Evolutionary conservation across 192 early-diverging fungal species (phyloP).

Genomic region (Powellomyces hirtus): DNA sequence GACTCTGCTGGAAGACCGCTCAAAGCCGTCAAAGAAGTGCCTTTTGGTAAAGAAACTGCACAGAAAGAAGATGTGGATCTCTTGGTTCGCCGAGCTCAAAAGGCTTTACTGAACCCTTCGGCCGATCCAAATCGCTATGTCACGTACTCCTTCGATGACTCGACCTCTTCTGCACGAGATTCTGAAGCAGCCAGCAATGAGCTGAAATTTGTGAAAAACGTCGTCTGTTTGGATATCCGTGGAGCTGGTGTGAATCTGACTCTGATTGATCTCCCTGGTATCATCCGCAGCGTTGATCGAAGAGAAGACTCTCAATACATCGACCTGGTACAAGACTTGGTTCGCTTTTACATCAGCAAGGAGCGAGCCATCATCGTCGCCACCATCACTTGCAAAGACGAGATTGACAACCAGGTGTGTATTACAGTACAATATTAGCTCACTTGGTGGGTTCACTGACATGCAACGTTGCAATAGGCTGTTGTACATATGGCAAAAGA

Average conservation of each 20-base stretch:
- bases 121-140: slow-evolving; percentile 34
- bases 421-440: not conserved
- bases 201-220: slow-evolving; percentile 48
- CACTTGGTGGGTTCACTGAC: not conserved
- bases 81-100: slow-evolving; percentile 49
- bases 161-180: slow-evolving; percentile 29
- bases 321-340: slow-evolving; percentile 46
- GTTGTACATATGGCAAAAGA: slow-evolving; percentile 50
- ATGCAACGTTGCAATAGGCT: slow-evolving; percentile 21
- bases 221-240: slow-evolving; percentile 56
- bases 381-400: slow-evolving; percentile 57
- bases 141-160: slow-evolving; percentile 29
- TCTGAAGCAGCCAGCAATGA: slow-evolving; percentile 47
- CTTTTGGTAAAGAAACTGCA: slow-evolving; percentile 36
- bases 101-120: slow-evolving; percentile 55
- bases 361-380: slow-evolving; percentile 55
- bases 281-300: slow-evolving; percentile 49
- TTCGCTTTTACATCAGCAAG: slow-evolving; percentile 47
- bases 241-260: slow-evolving; percentile 52
- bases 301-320: slow-evolving; percentile 45
- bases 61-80: slow-evolving; percentile 39
- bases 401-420: slow-evolving; percentile 55
- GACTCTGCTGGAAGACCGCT: slow-evolving; percentile 33
- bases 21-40: slow-evolving; percentile 31
- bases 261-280: slow-evolving; percentile 63